Evolutionary conservation across 768 basidiomycete species (phyloP).

Genomic region (Panus rudis): DNA sequence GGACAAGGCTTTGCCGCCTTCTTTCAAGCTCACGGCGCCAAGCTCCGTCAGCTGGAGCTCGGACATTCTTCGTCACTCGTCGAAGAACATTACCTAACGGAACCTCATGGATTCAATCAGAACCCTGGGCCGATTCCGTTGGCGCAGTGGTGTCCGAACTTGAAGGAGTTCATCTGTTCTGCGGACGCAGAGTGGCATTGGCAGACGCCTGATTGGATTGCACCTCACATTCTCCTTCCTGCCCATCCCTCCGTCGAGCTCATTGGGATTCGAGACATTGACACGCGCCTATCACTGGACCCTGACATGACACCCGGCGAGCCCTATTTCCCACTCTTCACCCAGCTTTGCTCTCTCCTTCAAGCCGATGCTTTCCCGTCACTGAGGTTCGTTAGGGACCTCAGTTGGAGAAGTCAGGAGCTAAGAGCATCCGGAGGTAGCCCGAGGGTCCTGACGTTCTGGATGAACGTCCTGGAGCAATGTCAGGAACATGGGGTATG

Average conservation of each 20-base stretch:
- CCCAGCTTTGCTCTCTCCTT: slow-evolving; percentile 58
- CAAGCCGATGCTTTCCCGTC: slow-evolving; percentile 54
- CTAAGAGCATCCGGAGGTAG: slow-evolving; percentile 38
- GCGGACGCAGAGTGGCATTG: slow-evolving; percentile 81
- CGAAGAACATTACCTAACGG: slow-evolving; percentile 59
- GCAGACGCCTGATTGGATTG: slow-evolving; percentile 75
- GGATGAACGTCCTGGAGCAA: slow-evolving; percentile 29
- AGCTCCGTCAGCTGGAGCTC: slow-evolving; percentile 60
- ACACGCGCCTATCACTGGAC: slow-evolving; percentile 47
- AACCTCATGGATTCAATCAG: slow-evolving; percentile 24
- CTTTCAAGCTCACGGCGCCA: slow-evolving; percentile 57
- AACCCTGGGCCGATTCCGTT: slow-evolving; percentile 34
- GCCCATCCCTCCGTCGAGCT: slow-evolving; percentile 53
- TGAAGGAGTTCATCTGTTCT: slow-evolving; percentile 63
- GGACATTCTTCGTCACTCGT: slow-evolving; percentile 65
- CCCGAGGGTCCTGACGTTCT: slow-evolving; percentile 35
- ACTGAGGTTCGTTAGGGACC: slow-evolving; percentile 54
- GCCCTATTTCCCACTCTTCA: slow-evolving; percentile 56
- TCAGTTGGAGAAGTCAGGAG: slow-evolving; percentile 50
- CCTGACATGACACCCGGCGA: slow-evolving; percentile 28
- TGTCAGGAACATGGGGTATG: slow-evolving; percentile 52
- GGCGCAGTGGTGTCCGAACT: slow-evolving; percentile 63
- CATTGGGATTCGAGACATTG: slow-evolving; percentile 69
- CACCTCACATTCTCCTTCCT: slow-evolving; percentile 65
- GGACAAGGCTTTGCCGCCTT: slow-evolving; percentile 57